phyloP scores from a whole-genome alignment of 2,329 filamentous ascomycete species.

The Stagonosporopsis cucurbitacearum region DNA sequence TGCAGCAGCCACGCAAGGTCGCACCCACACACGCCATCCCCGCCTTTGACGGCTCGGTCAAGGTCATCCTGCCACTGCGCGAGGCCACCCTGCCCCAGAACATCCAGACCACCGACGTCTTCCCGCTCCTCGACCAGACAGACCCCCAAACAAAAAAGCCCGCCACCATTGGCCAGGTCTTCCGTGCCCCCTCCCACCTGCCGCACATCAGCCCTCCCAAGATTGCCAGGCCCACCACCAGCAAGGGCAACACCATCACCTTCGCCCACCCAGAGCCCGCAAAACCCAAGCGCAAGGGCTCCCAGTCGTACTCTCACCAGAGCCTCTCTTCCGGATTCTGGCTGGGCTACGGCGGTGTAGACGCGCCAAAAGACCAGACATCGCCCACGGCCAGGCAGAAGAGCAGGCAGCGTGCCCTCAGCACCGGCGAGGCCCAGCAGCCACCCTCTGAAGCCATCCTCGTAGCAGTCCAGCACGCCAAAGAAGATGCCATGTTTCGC shows the following conservation, averaged over 20 bases:
- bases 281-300: slow-evolving; percentile 50
- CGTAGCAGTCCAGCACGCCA: slow-evolving; percentile 60
- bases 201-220: slow-evolving; percentile 74
- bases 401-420: slow-evolving; percentile 75
- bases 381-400: slow-evolving; percentile 71
- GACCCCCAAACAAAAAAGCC: slow-evolving; percentile 59
- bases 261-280: slow-evolving; percentile 62
- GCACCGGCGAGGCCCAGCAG: slow-evolving; percentile 67
- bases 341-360: slow-evolving; percentile 61
- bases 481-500: slow-evolving; percentile 76
- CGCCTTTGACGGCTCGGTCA: slow-evolving; percentile 50
- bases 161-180: slow-evolving; percentile 75
- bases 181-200: slow-evolving; percentile 70
- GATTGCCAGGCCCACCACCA: slow-evolving; percentile 72
- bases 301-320: slow-evolving; percentile 69
- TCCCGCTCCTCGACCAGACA: slow-evolving; percentile 58
- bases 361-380: slow-evolving; percentile 51
- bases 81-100: slow-evolving; percentile 76
- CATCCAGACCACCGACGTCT: slow-evolving; percentile 71
- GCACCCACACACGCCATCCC: slow-evolving; percentile 41
- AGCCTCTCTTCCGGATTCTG: slow-evolving; percentile 71
- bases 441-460: slow-evolving; percentile 48
- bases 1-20: slow-evolving; percentile 64
- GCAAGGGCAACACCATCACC: slow-evolving; percentile 58
- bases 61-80: slow-evolving; percentile 59